These are phyloP conservation scores for Pseudocercospora fijiensis DNA, from an alignment of 2,329 filamentous ascomycete genomes.

Conservation along the genomic window DNA sequence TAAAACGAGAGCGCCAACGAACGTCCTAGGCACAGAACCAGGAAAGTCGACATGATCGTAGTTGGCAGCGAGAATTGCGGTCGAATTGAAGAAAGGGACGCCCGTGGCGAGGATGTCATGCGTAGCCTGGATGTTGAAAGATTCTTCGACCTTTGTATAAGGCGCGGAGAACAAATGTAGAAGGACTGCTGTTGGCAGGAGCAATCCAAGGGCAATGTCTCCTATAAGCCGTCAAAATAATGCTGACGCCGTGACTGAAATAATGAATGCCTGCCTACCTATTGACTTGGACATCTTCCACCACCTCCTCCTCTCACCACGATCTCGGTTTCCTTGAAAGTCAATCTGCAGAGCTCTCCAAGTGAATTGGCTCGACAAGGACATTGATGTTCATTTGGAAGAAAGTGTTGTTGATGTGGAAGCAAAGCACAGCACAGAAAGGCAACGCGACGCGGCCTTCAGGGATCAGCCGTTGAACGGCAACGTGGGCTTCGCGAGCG, in stretches of 20 bases:
- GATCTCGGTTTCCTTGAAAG: slow-evolving; percentile 12
- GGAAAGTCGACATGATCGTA: slow-evolving; percentile 93
- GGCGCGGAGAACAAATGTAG: slow-evolving; percentile 57
- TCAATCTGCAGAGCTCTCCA: slow-evolving; percentile 28
- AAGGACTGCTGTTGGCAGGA: slow-evolving; percentile 56
- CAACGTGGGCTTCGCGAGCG: background rate
- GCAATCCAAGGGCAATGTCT: slow-evolving; percentile 53
- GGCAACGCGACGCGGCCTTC: background rate
- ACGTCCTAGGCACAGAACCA: slow-evolving; percentile 82
- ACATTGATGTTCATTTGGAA: slow-evolving; percentile 20
- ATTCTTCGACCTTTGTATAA: slow-evolving; percentile 97
- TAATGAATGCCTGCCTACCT: background rate
- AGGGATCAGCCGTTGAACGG: background rate
- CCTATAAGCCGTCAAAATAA: slow-evolving; percentile 18
- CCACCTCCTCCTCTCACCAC: slow-evolving; percentile 3
- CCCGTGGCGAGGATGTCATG: slow-evolving; percentile 87
- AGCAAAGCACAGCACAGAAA: too few relatives aligned
- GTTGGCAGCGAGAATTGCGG: slow-evolving; percentile 46
- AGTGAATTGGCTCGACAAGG: slow-evolving; percentile 22
- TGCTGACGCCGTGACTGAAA: too few relatives aligned
- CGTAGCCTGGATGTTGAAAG: slow-evolving; percentile 91
- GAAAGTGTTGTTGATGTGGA: background rate
- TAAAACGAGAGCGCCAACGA: slow-evolving; percentile 80
- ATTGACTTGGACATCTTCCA: slow-evolving; percentile 10
- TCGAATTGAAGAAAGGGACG: slow-evolving; percentile 53